Conservation (phyloP, 2,329 filamentous ascomycete species). For the Colletotrichum endophyticum region DNA sequence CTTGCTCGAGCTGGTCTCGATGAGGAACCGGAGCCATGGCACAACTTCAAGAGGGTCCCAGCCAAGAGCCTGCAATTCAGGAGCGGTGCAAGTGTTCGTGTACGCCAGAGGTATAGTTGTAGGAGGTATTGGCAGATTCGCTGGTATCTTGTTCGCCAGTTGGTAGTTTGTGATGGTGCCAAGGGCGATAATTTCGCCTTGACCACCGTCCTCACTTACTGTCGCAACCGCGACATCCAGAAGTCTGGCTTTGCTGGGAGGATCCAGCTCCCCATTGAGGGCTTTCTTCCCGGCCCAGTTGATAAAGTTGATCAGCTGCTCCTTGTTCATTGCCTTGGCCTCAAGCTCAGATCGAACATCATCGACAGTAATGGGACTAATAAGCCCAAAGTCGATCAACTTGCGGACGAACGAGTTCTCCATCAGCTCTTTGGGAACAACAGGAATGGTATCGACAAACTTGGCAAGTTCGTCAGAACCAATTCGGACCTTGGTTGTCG, state of each 20-base stretch:
- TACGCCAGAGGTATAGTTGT: constrained; percentile 86
- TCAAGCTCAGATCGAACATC: constrained; percentile 88
- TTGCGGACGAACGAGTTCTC: constrained; percentile 78
- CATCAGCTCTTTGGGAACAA: constrained; percentile 79
- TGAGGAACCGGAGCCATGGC: constrained; percentile 82
- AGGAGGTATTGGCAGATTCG: constrained; percentile 80
- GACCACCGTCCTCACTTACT: constrained; percentile 60
- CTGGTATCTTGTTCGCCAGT: constrained; percentile 77
- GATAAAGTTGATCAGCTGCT: constrained; percentile 83
- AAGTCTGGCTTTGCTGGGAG: constrained; percentile 68
- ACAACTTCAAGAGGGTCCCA: constrained; percentile 87
- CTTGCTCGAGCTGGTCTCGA: constrained; percentile 68
- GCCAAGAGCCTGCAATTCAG: constrained; percentile 78
- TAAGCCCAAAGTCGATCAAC: constrained; percentile 81
- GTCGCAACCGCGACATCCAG: constrained; percentile 83
- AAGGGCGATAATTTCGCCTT: constrained; percentile 77
- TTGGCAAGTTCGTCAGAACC: constrained; percentile 67
- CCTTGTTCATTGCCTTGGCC: constrained; percentile 77
- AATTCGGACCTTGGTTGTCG: constrained; percentile 83
- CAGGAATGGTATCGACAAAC: constrained; percentile 89
- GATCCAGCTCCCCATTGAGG: constrained; percentile 73
- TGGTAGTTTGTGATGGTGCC: constrained; percentile 78
- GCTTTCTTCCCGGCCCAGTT: constrained; percentile 82
- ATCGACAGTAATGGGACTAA: constrained; percentile 85
- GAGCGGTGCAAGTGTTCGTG: constrained; percentile 69